phyloP scores from a whole-genome alignment of 768 basidiomycete species.

The Kwoniella sp. region DNA sequence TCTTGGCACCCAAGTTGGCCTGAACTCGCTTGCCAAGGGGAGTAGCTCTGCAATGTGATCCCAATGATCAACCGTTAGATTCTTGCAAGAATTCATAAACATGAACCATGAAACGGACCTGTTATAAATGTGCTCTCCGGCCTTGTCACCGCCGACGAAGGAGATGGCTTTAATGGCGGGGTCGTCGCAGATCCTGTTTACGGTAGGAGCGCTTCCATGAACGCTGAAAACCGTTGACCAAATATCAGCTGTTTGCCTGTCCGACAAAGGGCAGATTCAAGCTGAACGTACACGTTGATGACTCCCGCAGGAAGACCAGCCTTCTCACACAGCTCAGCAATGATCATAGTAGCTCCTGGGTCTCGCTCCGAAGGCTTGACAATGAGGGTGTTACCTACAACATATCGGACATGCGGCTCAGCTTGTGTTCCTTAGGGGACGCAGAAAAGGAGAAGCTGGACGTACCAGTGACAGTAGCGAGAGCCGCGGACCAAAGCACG shows the following conservation, averaged over 20 bases:
- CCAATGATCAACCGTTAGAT: too few species aligned
- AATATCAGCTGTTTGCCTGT: constrained; percentile 1
- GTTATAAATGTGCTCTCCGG: constrained; percentile 91
- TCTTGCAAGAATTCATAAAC: too few species aligned
- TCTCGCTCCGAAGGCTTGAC: constrained; percentile 96
- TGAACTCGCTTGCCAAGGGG: constrained; percentile 83
- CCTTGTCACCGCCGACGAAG: constrained; percentile 91
- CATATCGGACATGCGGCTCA: constrained; percentile 41
- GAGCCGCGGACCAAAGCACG: constrained; percentile 84
- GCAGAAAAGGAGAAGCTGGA: neutral
- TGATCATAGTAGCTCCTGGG: constrained; percentile 96
- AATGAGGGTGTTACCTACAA: constrained; percentile 80
- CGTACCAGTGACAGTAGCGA: constrained; percentile 54
- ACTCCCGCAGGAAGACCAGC: constrained; percentile 73
- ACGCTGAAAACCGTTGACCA: constrained; percentile 62
- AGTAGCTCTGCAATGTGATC: constrained; percentile 65
- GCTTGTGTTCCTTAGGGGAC: neutral
- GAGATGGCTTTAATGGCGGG: constrained; percentile 89
- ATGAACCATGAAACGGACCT: too few species aligned
- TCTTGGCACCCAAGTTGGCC: constrained; percentile 93
- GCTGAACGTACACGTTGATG: constrained; percentile 62
- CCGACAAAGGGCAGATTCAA: neutral
- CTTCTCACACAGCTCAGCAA: constrained; percentile 87
- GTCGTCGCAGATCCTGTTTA: constrained; percentile 88
- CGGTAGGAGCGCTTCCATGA: constrained; percentile 84